Percentiles rank a stretch among this genome's conserved stretches.
These are phyloP conservation scores for Lichtheimia corymbifera DNA, from an alignment of 371 early-diverging fungal genomes.

Conservation along the genomic window DNA sequence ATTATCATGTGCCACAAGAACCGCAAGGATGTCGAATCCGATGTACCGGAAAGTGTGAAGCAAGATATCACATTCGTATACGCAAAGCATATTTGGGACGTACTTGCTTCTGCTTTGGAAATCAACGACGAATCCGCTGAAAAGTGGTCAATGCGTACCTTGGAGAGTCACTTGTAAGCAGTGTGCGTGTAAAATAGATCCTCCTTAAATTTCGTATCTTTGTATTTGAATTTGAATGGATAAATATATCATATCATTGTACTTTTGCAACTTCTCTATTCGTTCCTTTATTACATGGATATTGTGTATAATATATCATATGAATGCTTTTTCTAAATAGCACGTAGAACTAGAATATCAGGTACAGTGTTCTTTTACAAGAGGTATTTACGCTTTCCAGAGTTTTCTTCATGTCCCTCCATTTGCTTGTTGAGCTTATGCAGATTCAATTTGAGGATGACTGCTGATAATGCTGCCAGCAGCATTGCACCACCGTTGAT, in stretches of 20 bases:
- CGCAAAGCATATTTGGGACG: constrained; percentile 71
- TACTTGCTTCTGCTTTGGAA: constrained; percentile 39
- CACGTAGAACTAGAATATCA: no score
- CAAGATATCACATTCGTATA: constrained; percentile 74
- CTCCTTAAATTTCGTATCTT: no score
- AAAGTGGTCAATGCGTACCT: constrained; percentile 16
- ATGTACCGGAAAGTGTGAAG: constrained; percentile 69
- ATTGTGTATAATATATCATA: no score
- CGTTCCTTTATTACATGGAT: no score
- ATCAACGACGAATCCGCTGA: constrained; percentile 72
- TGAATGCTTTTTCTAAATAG: no score
- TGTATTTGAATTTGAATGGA: no score
- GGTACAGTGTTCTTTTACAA: background rate
- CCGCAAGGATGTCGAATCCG: constrained; percentile 62
- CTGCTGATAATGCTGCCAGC: constrained; percentile 40
- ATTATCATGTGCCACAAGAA: constrained; percentile 63
- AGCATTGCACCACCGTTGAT: constrained; percentile 50
- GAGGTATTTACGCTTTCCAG: constrained; percentile 16
- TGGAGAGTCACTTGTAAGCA: constrained; percentile 32
- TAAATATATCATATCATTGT: no score
- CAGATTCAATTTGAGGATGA: constrained; percentile 29
- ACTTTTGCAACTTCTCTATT: no score
- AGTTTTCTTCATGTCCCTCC: constrained; percentile 18
- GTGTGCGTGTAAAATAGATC: no score
- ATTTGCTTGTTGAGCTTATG: constrained; percentile 31